phyloP scores from a whole-genome alignment of 2,329 filamentous ascomycete species.

The Penicillium sp. region DNA sequence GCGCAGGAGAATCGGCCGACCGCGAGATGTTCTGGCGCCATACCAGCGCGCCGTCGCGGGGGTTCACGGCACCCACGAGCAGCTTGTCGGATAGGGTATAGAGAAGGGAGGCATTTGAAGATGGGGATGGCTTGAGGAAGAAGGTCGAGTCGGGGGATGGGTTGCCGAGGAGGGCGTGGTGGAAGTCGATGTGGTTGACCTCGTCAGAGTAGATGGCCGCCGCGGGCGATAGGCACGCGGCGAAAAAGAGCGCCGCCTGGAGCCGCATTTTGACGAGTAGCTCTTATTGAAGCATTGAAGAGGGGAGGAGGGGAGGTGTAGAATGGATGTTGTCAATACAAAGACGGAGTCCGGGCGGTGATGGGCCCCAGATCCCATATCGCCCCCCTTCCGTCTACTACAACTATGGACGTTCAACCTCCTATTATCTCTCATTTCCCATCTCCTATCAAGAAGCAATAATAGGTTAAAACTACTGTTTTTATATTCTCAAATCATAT shows the following conservation, averaged over 20 bases:
- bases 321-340: conserved; percentile 18
- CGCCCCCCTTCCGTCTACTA: not conserved
- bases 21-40: conserved; percentile 78
- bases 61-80: conserved; percentile 84
- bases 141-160: conserved; percentile 83
- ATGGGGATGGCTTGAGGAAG: conserved; percentile 82
- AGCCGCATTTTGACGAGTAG: conserved; percentile 40
- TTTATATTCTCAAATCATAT: no score
- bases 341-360: conserved; percentile 23
- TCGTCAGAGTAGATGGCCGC: conserved; percentile 83
- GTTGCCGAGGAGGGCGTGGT: conserved; percentile 81
- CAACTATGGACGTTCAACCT: not conserved
- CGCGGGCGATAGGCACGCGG: conserved; percentile 51
- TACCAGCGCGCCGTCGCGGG: conserved; percentile 75
- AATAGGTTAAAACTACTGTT: no score
- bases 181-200: conserved; percentile 87
- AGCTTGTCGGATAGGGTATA: conserved; percentile 86
- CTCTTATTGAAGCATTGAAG: conserved; percentile 34
- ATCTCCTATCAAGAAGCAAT: no score
- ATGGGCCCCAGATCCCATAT: conserved; percentile 8
- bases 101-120: conserved; percentile 81
- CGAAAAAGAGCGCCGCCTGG: conserved; percentile 39
- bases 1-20: conserved; percentile 28
- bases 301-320: conserved; percentile 7
- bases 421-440: not conserved